Percentiles rank a stretch among this genome's conserved stretches.
Conservation (phyloP, 129 eudicot species). For the Tagetes erecta region DNA sequence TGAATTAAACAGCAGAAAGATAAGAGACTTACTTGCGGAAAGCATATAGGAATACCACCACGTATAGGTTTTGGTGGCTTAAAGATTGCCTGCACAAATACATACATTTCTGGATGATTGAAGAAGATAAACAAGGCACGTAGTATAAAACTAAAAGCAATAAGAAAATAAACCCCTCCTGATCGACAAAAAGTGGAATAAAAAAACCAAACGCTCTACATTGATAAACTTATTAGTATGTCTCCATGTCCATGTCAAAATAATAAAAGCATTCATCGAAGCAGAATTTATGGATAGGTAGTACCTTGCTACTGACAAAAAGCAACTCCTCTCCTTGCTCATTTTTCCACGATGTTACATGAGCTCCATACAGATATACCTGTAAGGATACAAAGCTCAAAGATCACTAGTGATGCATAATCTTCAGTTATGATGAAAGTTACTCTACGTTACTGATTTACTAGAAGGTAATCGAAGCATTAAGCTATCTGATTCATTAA, state of each 20-base stretch:
- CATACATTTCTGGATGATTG: constrained; percentile 19
- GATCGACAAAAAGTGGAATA: background rate
- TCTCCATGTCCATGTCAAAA: background rate
- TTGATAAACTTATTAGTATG: background rate
- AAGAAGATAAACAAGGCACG: constrained; percentile 6
- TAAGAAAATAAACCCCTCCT: background rate
- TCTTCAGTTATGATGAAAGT: background rate
- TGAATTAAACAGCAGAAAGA: constrained; percentile 10
- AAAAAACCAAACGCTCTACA: background rate
- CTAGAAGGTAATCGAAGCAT: background rate
- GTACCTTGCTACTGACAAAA: constrained; percentile 82
- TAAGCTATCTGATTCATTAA: background rate
- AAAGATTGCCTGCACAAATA: constrained; percentile 59
- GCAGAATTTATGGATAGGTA: background rate
- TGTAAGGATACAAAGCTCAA: constrained; percentile 36
- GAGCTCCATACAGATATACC: constrained; percentile 87
- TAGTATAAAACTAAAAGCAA: background rate
- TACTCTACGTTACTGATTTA: background rate
- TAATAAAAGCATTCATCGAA: constrained; percentile 12
- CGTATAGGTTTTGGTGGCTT: constrained; percentile 84
- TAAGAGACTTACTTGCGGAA: constrained; percentile 67
- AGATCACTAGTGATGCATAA: constrained; percentile 1
- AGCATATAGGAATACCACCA: constrained; percentile 95
- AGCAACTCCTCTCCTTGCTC: constrained; percentile 77
- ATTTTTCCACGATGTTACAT: constrained; percentile 92